Evolutionary conservation across 139 green algal genomes (phyloP).

Genomic region (Tetradesmus obliquus): DNA sequence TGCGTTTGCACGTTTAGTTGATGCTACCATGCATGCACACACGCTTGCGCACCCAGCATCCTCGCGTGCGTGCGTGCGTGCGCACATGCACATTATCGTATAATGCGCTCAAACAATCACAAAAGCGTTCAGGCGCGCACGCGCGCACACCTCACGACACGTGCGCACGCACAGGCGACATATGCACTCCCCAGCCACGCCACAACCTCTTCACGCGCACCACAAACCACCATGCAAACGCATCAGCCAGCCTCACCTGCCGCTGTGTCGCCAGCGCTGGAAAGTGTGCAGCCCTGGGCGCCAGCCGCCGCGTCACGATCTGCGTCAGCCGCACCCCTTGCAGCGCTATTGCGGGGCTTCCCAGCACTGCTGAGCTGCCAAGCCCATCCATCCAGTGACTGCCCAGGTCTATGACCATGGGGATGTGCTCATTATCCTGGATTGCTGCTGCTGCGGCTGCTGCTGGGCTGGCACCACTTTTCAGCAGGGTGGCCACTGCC

Average conservation of each 20-base stretch:
- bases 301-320: conserved; percentile 36
- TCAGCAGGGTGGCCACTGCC: neutral
- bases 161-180: no score
- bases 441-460: neutral
- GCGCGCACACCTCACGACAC: no score
- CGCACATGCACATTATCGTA: no score
- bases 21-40: no score
- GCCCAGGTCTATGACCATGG: conserved; percentile 47
- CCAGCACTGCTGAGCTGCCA: neutral
- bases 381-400: conserved; percentile 40
- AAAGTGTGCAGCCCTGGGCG: conserved; percentile 26
- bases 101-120: no score
- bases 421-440: conserved; percentile 44
- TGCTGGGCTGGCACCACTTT: neutral
- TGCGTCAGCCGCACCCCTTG: conserved; percentile 35
- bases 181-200: no score
- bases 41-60: no score
- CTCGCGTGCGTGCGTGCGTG: no score
- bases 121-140: no score
- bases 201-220: no score
- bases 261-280: neutral
- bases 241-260: conserved; percentile 1
- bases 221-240: no score
- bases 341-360: neutral
- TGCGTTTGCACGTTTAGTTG: no score